Base-by-base conservation (phyloP, 192 early-diverging fungal species). In the Podila horticola region DNA sequence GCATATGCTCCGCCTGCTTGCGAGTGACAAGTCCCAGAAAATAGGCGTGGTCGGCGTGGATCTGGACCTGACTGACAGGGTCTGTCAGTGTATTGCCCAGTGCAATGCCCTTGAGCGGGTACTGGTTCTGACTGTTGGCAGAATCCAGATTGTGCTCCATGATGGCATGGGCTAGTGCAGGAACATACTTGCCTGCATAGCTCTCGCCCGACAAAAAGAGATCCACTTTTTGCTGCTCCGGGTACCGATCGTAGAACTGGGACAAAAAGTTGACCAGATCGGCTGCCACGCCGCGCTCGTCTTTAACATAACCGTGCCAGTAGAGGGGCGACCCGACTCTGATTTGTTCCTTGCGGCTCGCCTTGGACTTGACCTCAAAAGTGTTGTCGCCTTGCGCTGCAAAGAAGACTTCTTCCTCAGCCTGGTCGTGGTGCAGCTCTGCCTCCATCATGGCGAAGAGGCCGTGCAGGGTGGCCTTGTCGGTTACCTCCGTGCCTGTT, bases 141-240 rank as follows among this genome's bases (percentile, higher is more conserved):
- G n/a, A 12, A 8, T 55, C 24, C 41, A 26, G n/a, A 4, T 94
- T 95, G 72, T 86, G 74, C 24, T 87, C 70, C 33, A 89, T 74
- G 57, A 96, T 92, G 28, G 82, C 86, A 24, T 86, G 68, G 0
- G 92, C 93, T 7, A 96, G 83, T 10, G 88, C 84, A 10, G 93
- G 94, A 19, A 95, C 86, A 73, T 86, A 94, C 68, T 94, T 94
- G 31, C 94, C 93, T 19, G 90, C 91, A 73, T 92, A 92, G 41
- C 75, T 82, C 67, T 84, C 83, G 7, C 85, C 93, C 20, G 93
- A 81, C 13, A 96, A 55, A 74, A 90, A 94, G 57, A 96, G 86
- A n/a, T 86, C 85, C 15, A 75, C 74, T 19, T 64, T 64, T 33
- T 83, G 85, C 62, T 88, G 87, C 58, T 93, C 86, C 0, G 95